Evolutionary conservation across 345 rosid species (phyloP).

Genomic region (Brassica nigra): DNA sequence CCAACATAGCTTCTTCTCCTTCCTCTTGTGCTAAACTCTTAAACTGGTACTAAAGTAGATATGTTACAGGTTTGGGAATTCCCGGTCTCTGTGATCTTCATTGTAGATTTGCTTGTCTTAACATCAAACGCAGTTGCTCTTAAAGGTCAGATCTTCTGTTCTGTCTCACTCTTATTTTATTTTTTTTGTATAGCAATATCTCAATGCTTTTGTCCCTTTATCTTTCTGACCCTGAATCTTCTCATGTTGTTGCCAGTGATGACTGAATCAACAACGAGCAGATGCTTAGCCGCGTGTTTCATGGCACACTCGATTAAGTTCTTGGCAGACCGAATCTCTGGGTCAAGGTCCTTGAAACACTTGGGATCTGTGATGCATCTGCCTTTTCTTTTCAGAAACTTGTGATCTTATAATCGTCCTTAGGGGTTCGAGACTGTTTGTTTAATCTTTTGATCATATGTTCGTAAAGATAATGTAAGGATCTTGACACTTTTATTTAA

Average conservation of each 20-base stretch:
- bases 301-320: conserved; percentile 61
- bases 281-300: conserved; percentile 63
- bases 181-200: neutral
- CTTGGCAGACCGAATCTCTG: conserved; percentile 43
- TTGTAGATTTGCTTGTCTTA: conserved; percentile 69
- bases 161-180: too few relatives aligned
- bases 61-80: conserved; percentile 76
- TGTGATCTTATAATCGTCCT: neutral
- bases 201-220: neutral
- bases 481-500: neutral
- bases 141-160: conserved; percentile 57
- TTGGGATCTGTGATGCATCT: conserved; percentile 16
- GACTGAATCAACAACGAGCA: conserved; percentile 52
- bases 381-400: conserved; percentile 14
- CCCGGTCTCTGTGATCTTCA: conserved; percentile 67
- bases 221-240: neutral
- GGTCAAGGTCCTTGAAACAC: conserved; percentile 37
- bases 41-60: neutral
- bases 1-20: neutral
- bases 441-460: neutral
- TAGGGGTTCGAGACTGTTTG: neutral
- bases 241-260: conserved; percentile 47
- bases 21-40: too few relatives aligned
- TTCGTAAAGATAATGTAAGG: neutral
- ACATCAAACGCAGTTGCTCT: conserved; percentile 74